phyloP scores from a whole-genome alignment of 129 eudicot genomes.

The Logfia minima region DNA sequence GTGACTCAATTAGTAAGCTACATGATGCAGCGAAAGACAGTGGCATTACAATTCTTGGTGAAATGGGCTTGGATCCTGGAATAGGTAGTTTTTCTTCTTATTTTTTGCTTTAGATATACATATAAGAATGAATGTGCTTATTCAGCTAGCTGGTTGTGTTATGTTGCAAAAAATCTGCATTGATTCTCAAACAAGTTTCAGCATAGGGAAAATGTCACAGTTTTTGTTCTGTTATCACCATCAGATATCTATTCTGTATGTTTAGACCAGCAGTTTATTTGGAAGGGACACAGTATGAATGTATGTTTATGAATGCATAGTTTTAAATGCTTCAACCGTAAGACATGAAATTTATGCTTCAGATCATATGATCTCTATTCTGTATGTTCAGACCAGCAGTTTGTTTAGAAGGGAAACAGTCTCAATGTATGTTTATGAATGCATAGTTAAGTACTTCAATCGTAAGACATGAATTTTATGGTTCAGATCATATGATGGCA shows the following conservation, averaged over 20 bases:
- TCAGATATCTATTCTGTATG: background rate
- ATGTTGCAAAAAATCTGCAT: background rate
- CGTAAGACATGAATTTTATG: conserved; percentile 6
- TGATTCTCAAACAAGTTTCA: background rate
- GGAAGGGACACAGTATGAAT: conserved; percentile 1
- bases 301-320: background rate
- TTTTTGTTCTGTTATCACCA: no score
- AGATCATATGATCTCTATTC: no score
- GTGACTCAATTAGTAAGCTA: conserved; percentile 71
- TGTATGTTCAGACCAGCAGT: background rate
- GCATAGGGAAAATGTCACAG: background rate
- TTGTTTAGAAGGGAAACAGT: conserved; percentile 16
- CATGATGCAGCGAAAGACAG: conserved; percentile 73
- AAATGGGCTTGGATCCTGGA: conserved; percentile 99
- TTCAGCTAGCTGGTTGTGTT: conserved; percentile 16
- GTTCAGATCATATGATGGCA: conserved; percentile 98
- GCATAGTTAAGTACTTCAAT: background rate
- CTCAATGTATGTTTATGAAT: background rate
- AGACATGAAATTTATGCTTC: background rate
- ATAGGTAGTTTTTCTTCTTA: conserved; percentile 53
- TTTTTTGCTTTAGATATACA: background rate
- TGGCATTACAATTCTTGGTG: conserved; percentile 87
- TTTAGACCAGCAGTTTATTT: conserved; percentile 1
- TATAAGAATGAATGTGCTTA: conserved; percentile 6
- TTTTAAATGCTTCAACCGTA: background rate